Evolutionary conservation across 306 rosid genomes (phyloP), one percentile per base, ranked within the genome.

Genomic region (Dalbergia cochinchinensis): DNA sequence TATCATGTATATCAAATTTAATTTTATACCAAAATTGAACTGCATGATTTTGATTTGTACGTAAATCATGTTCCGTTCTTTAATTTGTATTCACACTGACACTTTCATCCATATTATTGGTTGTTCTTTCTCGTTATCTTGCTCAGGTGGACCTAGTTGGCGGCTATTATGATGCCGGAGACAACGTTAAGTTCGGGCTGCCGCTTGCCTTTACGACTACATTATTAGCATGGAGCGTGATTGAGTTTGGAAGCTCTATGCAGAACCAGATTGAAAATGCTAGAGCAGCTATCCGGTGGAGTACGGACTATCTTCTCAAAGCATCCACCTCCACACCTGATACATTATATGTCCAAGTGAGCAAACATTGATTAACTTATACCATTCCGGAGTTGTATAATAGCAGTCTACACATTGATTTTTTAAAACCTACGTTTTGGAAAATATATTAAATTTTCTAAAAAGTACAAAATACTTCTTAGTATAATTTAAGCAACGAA

Each of bases 131-230:
- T 33, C 15, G 19, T 35, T 73, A 53, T 78, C 44, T 48, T 35
- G 84, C 86, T 78, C 74, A 92, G 98, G 97, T 92, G 83, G 89
- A 92, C 84, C 73, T 92, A 20, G 93, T 86, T 0, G 98, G 98
- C 0, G 98, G 98, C 63, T 94, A 94, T 79, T 94, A 94, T 85
- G 98, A 94, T 87, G 98, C 98, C 6, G 98, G 97, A 41, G 98
- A 94, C 47, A 94, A 94, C 59, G 86, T 94, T 53, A 92, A 94
- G 85, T 94, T 92, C 80, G 98, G 98, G 31, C 47, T 94, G 20
- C 98, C 97, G 63, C 91, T 94, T 97, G 97, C 98, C 15, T 94
- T 94, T 73, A 94, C 97, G 4, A 88, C 97, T 8, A 94, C 98
- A 45, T 59, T 94, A 58, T 69, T 94, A 63, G 87, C 98, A 55